These are phyloP conservation scores for Ilyonectria mors-panacis DNA, from an alignment of 2,329 filamentous ascomycete genomes.

Conservation along the genomic window DNA sequence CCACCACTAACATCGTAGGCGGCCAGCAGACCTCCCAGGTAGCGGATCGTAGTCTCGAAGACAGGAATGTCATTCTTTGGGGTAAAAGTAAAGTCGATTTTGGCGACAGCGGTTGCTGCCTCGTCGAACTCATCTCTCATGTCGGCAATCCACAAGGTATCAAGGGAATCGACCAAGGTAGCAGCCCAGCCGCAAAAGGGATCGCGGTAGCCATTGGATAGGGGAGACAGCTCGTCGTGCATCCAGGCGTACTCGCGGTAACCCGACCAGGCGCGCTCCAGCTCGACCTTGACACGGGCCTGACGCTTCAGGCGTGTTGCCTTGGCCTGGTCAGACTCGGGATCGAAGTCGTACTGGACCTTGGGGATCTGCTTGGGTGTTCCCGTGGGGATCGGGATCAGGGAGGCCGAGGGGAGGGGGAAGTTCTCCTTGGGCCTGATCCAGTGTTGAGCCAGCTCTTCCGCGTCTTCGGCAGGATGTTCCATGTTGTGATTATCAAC, in stretches of 20 bases:
- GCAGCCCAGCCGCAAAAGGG: slow-evolving; percentile 95
- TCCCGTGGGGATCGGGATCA: slow-evolving; percentile 83
- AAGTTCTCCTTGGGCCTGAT: slow-evolving; percentile 81
- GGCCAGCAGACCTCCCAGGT: slow-evolving; percentile 86
- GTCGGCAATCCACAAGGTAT: slow-evolving; percentile 91
- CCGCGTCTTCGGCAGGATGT: slow-evolving; percentile 31
- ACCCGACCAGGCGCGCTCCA: slow-evolving; percentile 84
- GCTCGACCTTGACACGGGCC: slow-evolving; percentile 78
- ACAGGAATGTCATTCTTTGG: slow-evolving; percentile 80
- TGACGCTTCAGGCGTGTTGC: slow-evolving; percentile 76
- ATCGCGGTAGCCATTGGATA: slow-evolving; percentile 77
- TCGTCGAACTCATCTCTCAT: slow-evolving; percentile 84
- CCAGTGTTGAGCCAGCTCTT: slow-evolving; percentile 74
- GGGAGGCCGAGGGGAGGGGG: slow-evolving; percentile 78
- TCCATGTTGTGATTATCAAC: slow-evolving; percentile 39
- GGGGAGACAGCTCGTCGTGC: slow-evolving; percentile 87
- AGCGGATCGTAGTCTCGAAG: slow-evolving; percentile 93
- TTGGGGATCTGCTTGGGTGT: slow-evolving; percentile 78
- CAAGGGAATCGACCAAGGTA: slow-evolving; percentile 85
- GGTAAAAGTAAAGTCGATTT: slow-evolving; percentile 88
- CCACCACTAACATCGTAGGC: slow-evolving; percentile 89
- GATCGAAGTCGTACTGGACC: slow-evolving; percentile 81
- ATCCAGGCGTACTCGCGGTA: slow-evolving; percentile 87
- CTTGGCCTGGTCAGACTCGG: slow-evolving; percentile 73
- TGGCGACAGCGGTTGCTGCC: slow-evolving; percentile 76